phyloP scores from a whole-genome alignment of 305 asterid genomes.

The Solanum hybrid region DNA sequence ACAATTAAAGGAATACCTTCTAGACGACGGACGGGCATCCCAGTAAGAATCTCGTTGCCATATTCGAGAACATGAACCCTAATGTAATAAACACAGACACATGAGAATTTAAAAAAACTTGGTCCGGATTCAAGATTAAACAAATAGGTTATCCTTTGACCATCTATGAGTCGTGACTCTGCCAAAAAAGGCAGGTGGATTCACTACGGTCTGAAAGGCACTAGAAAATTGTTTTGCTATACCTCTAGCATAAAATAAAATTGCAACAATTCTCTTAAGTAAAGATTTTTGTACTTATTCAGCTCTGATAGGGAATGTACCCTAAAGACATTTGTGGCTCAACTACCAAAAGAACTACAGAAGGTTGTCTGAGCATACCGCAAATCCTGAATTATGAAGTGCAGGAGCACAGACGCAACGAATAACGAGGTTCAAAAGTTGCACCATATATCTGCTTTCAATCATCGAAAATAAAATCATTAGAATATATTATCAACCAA shows the following conservation, averaged over 20 bases:
- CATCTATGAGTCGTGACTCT: background rate
- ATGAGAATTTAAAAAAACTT: constrained; percentile 1
- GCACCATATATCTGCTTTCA: constrained; percentile 84
- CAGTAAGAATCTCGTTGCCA: constrained; percentile 97
- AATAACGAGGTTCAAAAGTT: constrained; percentile 72
- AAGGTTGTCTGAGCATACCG: constrained; percentile 46
- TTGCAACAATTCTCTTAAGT: background rate
- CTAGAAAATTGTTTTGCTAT: background rate
- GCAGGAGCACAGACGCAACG: constrained; percentile 76
- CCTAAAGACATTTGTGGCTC: background rate
- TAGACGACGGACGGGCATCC: constrained; percentile 95
- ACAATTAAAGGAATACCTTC: constrained; percentile 48
- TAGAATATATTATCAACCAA: constrained; percentile 10
- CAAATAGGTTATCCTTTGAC: background rate
- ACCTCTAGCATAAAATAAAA: background rate
- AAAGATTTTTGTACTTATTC: background rate
- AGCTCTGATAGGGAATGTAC: background rate
- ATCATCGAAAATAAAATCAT: constrained; percentile 3
- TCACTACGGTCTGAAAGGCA: background rate
- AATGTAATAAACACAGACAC: constrained; percentile 6
- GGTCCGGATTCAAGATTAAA: background rate
- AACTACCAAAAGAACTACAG: background rate
- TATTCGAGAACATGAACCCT: constrained; percentile 98
- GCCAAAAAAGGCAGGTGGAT: background rate
- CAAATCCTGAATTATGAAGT: constrained; percentile 95